These are phyloP conservation scores for Uncinocarpus reesii DNA, from an alignment of 2,329 filamentous ascomycete species.

Conservation along the genomic window DNA sequence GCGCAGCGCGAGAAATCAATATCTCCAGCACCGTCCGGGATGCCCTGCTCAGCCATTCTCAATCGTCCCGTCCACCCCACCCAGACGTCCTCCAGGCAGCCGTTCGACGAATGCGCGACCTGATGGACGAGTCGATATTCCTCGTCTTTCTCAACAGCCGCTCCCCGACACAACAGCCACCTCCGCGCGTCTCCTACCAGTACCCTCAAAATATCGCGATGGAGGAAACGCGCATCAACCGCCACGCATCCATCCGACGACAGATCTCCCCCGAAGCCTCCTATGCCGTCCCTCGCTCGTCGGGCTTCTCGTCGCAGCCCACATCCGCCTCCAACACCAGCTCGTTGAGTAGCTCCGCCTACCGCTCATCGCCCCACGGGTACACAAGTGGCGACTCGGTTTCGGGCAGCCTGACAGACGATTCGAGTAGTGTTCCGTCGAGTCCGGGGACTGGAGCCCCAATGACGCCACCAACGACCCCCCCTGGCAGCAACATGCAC, in stretches of 20 bases:
- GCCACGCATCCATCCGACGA: slow-evolving; percentile 14
- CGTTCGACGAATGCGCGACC: slow-evolving; percentile 77
- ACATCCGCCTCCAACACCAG: slow-evolving; percentile 22
- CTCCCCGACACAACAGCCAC: slow-evolving; percentile 19
- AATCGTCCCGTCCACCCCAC: slow-evolving; percentile 52
- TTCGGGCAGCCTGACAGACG: slow-evolving; percentile 36
- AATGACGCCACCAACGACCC: slow-evolving; percentile 44
- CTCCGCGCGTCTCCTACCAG: slow-evolving; percentile 1
- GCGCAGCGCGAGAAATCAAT: slow-evolving; percentile 79
- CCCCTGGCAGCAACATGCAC: slow-evolving; percentile 37
- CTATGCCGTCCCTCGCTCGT: slow-evolving; percentile 16
- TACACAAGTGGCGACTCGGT: slow-evolving; percentile 32
- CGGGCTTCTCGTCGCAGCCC: slow-evolving; percentile 20
- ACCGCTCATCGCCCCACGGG: slow-evolving; percentile 29
- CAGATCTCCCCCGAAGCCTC: slow-evolving; percentile 17
- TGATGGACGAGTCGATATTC: slow-evolving; percentile 95
- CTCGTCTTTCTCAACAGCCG: slow-evolving; percentile 76
- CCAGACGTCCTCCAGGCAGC: slow-evolving; percentile 72
- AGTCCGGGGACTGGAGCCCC: slow-evolving; percentile 35
- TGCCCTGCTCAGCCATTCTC: slow-evolving; percentile 56
- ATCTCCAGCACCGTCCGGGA: slow-evolving; percentile 78
- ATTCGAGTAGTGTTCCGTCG: slow-evolving; percentile 36
- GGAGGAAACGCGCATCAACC: slow-evolving; percentile 12
- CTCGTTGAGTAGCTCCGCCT: slow-evolving; percentile 19
- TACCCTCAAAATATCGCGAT: neutral